A percentile compares a stretch with the other conserved stretches of the same genome.
Conservation (phyloP, 345 rosid genomes). For the Tarenaya hassleriana region DNA sequence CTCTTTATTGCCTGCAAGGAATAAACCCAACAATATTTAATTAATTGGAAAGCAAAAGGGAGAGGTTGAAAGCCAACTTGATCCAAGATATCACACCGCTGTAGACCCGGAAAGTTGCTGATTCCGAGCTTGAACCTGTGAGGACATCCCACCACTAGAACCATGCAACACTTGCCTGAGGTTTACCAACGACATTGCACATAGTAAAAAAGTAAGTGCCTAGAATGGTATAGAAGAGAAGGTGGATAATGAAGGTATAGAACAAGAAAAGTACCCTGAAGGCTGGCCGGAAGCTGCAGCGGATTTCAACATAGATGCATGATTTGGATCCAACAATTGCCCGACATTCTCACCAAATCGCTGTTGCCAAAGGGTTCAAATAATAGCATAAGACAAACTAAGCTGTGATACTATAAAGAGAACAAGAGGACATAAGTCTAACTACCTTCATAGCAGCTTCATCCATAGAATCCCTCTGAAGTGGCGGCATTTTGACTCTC, state of each 20-base stretch:
- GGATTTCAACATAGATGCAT: constrained; percentile 82
- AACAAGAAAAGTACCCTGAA: constrained; percentile 61
- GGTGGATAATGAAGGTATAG: constrained; percentile 19
- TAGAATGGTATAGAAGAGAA: no score
- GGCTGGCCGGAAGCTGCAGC: constrained; percentile 71
- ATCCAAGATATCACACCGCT: constrained; percentile 40
- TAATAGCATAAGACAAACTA: constrained; percentile 4
- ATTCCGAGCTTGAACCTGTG: constrained; percentile 80
- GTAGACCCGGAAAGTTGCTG: constrained; percentile 79
- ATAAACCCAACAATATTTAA: constrained; percentile 25
- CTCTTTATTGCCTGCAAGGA: constrained; percentile 75
- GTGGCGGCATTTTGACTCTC: constrained; percentile 58
- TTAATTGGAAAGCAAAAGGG: neutral
- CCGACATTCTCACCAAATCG: constrained; percentile 80
- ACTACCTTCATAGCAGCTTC: constrained; percentile 79
- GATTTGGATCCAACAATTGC: constrained; percentile 82
- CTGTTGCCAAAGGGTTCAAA: constrained; percentile 43
- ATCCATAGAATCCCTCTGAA: constrained; percentile 82
- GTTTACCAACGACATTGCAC: constrained; percentile 20
- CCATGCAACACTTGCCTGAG: constrained; percentile 95
- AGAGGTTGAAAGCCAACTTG: neutral
- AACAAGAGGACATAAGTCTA: constrained; percentile 1
- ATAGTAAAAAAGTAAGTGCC: neutral
- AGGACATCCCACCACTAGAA: constrained; percentile 73
- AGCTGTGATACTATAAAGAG: constrained; percentile 4